Evolutionary conservation across 2,329 filamentous ascomycete genomes (phyloP).

Genomic region (Penicillium psychrosexuale): DNA sequence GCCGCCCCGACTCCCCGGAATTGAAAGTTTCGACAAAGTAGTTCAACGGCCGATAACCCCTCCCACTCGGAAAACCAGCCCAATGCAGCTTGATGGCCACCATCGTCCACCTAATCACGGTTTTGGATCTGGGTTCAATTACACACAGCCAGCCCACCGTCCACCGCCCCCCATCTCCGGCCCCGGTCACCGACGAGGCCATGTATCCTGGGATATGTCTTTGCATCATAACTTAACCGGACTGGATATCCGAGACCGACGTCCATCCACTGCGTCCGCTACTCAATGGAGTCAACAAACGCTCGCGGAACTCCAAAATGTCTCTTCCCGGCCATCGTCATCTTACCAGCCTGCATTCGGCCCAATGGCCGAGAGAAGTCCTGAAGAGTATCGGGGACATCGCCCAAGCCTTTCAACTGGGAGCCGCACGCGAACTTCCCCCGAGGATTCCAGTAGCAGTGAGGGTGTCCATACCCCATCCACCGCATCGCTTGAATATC

Average conservation of each 20-base stretch:
- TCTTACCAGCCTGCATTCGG: constrained; percentile 33
- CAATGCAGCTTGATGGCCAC: constrained; percentile 70
- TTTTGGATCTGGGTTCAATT: constrained; percentile 37
- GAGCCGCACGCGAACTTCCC: constrained; percentile 41
- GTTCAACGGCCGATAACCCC: constrained; percentile 59
- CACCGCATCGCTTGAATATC: constrained; percentile 47
- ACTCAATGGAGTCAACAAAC: constrained; percentile 46
- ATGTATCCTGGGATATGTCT: constrained; percentile 50
- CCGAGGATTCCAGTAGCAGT: constrained; percentile 50
- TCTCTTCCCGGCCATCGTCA: constrained; percentile 36
- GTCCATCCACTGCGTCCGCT: constrained; percentile 34
- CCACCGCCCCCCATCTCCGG: constrained; percentile 44
- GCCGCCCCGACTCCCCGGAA: constrained; percentile 73
- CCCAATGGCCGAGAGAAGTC: constrained; percentile 26
- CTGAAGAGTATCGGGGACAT: constrained; percentile 29
- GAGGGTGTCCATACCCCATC: constrained; percentile 49
- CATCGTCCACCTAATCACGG: constrained; percentile 31
- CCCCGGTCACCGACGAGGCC: constrained; percentile 44
- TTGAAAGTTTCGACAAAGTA: constrained; percentile 86
- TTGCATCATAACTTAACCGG: constrained; percentile 46
- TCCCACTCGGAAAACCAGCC: constrained; percentile 64
- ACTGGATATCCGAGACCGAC: constrained; percentile 41
- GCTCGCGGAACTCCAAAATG: constrained; percentile 41
- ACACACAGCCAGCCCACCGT: constrained; percentile 33
- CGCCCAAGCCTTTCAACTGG: constrained; percentile 26